Conservation (phyloP, 352 stramenopile species). For the Globisporangium heterothallicum region DNA sequence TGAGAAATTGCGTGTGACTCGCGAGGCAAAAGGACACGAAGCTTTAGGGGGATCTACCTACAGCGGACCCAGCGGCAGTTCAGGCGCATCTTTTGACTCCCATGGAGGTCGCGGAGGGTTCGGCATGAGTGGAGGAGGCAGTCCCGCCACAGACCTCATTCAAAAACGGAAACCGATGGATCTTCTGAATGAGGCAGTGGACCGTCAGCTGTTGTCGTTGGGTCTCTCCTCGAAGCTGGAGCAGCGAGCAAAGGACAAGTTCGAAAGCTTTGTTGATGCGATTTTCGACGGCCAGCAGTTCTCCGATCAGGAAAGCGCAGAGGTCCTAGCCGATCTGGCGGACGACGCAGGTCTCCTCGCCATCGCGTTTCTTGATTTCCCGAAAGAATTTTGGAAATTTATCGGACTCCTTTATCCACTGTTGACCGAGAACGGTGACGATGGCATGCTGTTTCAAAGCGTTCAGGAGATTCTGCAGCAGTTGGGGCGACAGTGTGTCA, state of each 20-base stretch:
- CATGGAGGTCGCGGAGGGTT: slow-evolving; percentile 13
- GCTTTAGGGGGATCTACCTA: slow-evolving; percentile 17
- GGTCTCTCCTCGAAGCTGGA: slow-evolving; percentile 24
- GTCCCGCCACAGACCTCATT: slow-evolving; percentile 32
- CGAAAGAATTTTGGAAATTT: slow-evolving; percentile 81
- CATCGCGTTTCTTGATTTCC: slow-evolving; percentile 60
- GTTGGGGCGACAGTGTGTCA: slow-evolving; percentile 39
- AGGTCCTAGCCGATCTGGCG: slow-evolving; percentile 35
- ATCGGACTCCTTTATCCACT: slow-evolving; percentile 44
- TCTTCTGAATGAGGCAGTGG: slow-evolving; percentile 52
- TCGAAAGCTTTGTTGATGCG: slow-evolving; percentile 60
- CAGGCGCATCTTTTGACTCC: slow-evolving; percentile 27
- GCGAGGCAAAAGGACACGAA: slow-evolving; percentile 61
- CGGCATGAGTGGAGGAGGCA: slow-evolving; percentile 13
- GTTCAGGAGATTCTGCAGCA: slow-evolving; percentile 26
- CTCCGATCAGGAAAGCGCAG: slow-evolving; percentile 26
- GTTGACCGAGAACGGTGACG: slow-evolving; percentile 42
- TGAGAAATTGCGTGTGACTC: slow-evolving; percentile 73
- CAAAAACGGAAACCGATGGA: slow-evolving; percentile 55
- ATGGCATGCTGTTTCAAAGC: slow-evolving; percentile 34
- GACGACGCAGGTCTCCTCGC: slow-evolving; percentile 52
- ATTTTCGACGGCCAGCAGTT: slow-evolving; percentile 34
- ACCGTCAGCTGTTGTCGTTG: slow-evolving; percentile 26
- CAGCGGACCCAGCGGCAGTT: slow-evolving; percentile 15
- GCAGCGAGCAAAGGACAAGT: slow-evolving; percentile 49